These are phyloP conservation scores for Tetraselmis striata DNA, from an alignment of 139 green algal genomes.

Conservation along the genomic window DNA sequence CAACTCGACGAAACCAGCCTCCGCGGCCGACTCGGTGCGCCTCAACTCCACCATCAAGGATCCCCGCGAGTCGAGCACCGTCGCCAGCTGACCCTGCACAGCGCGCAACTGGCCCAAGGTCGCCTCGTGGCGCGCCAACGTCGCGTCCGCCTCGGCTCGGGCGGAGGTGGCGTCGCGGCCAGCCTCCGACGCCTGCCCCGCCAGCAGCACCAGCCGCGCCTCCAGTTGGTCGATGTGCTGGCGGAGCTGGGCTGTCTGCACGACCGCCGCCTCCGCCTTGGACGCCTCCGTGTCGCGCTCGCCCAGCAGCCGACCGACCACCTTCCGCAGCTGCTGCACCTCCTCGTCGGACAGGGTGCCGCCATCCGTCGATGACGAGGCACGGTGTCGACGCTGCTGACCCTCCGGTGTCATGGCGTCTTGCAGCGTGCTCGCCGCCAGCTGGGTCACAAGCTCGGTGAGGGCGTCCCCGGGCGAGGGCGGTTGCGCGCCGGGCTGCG, in stretches of 20 bases:
- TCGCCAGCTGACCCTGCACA: background rate
- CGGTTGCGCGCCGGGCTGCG: background rate
- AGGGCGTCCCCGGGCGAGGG: background rate
- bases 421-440: background rate
- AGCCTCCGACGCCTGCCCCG: background rate
- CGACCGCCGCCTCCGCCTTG: background rate
- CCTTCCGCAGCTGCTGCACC: background rate
- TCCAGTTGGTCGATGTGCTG: background rate
- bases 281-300: background rate
- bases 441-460: background rate
- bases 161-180: background rate
- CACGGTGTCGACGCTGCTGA: no score
- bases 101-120: background rate
- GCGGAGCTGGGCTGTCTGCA: background rate
- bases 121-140: background rate
- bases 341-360: background rate
- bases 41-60: background rate
- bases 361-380: no score
- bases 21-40: background rate
- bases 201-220: background rate
- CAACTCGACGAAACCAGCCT: background rate
- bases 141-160: background rate
- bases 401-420: background rate
- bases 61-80: background rate
- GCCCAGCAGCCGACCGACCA: background rate